phyloP scores from a whole-genome alignment of 2,329 filamentous ascomycete genomes.

The Gaeumannomyces tritici region DNA sequence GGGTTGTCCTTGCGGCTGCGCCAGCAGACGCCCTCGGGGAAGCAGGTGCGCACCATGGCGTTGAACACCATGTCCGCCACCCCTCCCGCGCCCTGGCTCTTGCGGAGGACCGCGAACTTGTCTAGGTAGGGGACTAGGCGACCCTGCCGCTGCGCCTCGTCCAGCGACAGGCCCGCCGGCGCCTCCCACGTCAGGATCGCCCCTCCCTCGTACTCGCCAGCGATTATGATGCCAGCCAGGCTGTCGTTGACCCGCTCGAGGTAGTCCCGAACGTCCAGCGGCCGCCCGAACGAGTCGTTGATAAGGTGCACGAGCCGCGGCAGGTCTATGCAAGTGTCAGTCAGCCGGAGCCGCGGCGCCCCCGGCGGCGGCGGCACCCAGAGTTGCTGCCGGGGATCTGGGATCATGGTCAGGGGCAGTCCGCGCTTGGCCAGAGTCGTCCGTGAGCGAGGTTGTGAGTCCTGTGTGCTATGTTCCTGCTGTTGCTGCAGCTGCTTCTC shows the following conservation, averaged over 20 bases:
- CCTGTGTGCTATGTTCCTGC: background rate
- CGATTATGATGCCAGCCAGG: constrained; percentile 86
- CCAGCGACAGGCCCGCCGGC: constrained; percentile 49
- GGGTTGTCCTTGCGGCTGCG: constrained; percentile 82
- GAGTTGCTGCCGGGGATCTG: constrained; percentile 52
- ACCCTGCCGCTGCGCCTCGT: constrained; percentile 41
- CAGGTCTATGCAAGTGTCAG: constrained; percentile 75
- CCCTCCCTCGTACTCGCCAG: constrained; percentile 91
- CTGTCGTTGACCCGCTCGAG: constrained; percentile 69
- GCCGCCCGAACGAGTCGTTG: constrained; percentile 83
- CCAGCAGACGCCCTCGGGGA: constrained; percentile 87
- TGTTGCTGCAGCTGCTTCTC: background rate
- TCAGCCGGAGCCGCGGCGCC: constrained; percentile 53
- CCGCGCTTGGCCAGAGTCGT: constrained; percentile 84
- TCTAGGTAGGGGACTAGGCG: constrained; percentile 87
- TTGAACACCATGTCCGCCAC: constrained; percentile 96
- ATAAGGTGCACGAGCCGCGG: constrained; percentile 77
- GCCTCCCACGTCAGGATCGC: constrained; percentile 92
- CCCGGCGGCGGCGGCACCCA: constrained; percentile 61
- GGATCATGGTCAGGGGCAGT: constrained; percentile 78
- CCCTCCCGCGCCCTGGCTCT: constrained; percentile 79
- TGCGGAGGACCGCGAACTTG: constrained; percentile 90
- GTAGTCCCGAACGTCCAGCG: constrained; percentile 77
- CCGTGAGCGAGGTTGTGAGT: constrained; percentile 18
- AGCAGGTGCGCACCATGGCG: constrained; percentile 83